These are phyloP conservation scores for Chaetomium sp. DNA, from an alignment of 2,329 filamentous ascomycete species.

Conservation along the genomic window DNA sequence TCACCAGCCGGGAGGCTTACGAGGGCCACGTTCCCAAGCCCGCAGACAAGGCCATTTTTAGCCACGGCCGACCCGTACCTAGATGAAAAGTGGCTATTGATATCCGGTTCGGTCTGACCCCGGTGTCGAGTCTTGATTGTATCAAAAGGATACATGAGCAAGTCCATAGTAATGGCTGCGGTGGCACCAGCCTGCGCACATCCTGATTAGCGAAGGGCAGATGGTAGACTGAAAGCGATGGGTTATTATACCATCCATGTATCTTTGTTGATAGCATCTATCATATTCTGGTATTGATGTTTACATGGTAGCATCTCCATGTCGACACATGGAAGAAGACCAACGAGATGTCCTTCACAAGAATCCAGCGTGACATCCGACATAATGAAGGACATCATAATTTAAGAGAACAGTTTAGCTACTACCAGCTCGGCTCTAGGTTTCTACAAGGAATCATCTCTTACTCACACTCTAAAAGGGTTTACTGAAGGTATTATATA, in stretches of 20 bases:
- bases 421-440: no score
- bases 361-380: no score
- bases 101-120: constrained; percentile 64
- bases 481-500: no score
- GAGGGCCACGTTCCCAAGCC: constrained; percentile 75
- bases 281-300: no score
- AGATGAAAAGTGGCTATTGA: constrained; percentile 55
- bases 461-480: no score
- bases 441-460: no score
- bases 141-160: constrained; percentile 81
- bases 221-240: not conserved
- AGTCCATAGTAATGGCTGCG: constrained; percentile 79
- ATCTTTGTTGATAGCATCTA: no score
- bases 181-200: constrained; percentile 65
- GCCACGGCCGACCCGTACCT: constrained; percentile 43
- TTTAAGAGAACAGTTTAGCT: no score
- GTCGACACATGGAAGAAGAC: no score
- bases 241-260: not conserved
- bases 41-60: constrained; percentile 76
- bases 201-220: not conserved
- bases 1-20: constrained; percentile 81
- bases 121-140: constrained; percentile 85
- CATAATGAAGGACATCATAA: no score
- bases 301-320: no score
- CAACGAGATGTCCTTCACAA: no score